A percentile compares a stretch with the other conserved stretches of the same genome.
phyloP scores from a whole-genome alignment of 306 rosid genomes.

The Aeschynomene evenia region DNA sequence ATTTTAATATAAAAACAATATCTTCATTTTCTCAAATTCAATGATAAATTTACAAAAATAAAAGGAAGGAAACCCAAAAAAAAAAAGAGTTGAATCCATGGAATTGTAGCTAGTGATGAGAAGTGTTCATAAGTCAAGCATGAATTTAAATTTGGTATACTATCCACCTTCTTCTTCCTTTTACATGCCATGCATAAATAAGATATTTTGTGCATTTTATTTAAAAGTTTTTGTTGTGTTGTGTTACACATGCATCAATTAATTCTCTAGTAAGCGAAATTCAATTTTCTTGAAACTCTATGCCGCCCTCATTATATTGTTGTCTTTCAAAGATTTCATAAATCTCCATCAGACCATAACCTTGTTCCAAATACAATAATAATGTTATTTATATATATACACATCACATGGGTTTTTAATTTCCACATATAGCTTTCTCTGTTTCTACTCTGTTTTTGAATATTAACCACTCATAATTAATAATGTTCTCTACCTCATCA shows the following conservation, averaged over 20 bases:
- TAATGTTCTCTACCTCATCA: not conserved
- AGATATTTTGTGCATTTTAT: too few relatives aligned
- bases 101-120: too few relatives aligned
- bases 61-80: too few relatives aligned
- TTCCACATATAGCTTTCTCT: not conserved
- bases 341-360: not conserved
- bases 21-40: too few relatives aligned
- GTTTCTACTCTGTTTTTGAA: not conserved
- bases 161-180: too few relatives aligned
- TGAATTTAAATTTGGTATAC: too few relatives aligned
- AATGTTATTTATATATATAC: too few relatives aligned
- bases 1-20: too few relatives aligned
- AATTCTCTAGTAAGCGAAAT: not conserved
- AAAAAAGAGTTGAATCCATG: not conserved
- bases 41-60: too few relatives aligned
- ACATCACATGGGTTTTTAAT: not conserved
- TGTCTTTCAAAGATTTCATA: not conserved
- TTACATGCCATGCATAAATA: not conserved
- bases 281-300: constrained; percentile 19
- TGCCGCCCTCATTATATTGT: constrained; percentile 49
- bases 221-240: not conserved
- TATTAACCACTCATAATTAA: constrained; percentile 28
- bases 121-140: too few relatives aligned
- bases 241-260: not conserved
- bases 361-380: too few relatives aligned